Evolutionary conservation across 495 filamentous ascomycete species (phyloP), one percentile per base, ranked within the genome.

Genomic region (Penicillium manginii): DNA sequence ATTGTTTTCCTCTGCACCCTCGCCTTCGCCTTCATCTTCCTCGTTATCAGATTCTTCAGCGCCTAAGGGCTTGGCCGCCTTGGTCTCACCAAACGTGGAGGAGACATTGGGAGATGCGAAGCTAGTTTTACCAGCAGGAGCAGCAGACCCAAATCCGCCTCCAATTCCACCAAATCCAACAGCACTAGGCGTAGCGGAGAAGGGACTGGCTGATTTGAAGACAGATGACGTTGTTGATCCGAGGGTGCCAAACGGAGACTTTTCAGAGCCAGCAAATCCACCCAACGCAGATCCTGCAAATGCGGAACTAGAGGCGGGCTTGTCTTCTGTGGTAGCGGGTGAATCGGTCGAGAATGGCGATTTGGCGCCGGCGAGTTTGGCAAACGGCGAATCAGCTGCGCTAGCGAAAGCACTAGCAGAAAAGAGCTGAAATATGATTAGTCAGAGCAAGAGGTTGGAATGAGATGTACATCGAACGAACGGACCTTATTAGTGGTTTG

Each of bases 1-100:
- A n/a, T 66, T 78, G 39, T 63, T 73, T 3, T 80, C 76, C n/a
- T 64, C 71, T 10, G 77, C 78, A 33, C 60, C 56, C n/a, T 76
- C 74, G 7, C 76, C 73, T 39, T 76, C 74, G 5, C 76, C 73
- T 37, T 79, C 76, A 17, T 73, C 76, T 4, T 83, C 83, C 17
- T 87, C 84, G 4, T 75, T 79, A n/a, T 88, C 85, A 35, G 82
- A 83, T 37, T 83, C 84, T 8, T 85, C 81, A 9, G 88, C 88
- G 10, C 92, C 91, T 62, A 96, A 90, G 1, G 89, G 76, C 71
- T 82, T 89, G 7, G 82, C 76, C 31, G 82, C 76, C 33, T 86
- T 82, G 68, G 78, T 60, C 31, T 76, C 82, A 46, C 81, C 83
- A 11, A 84, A 65, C 48, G 85, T 75, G 32, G 71, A 75, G 37